A percentile compares a stretch with the other conserved stretches of the same genome.
phyloP scores from a whole-genome alignment of 2,329 filamentous ascomycete genomes.

The Gnomoniopsis smithogilvyi region DNA sequence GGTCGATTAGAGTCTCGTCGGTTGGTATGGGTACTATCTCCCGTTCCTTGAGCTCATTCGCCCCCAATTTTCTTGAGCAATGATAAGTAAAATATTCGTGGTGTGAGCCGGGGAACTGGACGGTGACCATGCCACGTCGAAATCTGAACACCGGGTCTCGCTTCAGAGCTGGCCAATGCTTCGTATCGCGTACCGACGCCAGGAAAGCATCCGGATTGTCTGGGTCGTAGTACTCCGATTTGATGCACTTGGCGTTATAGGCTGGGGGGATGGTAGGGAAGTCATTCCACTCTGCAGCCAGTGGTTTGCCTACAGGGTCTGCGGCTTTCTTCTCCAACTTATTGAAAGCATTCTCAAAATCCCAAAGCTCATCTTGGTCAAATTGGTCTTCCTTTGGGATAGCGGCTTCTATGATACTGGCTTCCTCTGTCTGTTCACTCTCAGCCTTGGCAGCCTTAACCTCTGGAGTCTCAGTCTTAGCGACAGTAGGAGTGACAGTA shows the following conservation, averaged over 20 bases:
- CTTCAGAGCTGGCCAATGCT: conserved; percentile 37
- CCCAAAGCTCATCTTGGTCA: conserved; percentile 35
- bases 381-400: conserved; percentile 17
- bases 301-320: conserved; percentile 46
- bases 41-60: conserved; percentile 1
- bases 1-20: conserved; percentile 7
- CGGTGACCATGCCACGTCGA: conserved; percentile 25
- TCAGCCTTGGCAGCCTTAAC: not conserved
- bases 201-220: conserved; percentile 41
- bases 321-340: conserved; percentile 33
- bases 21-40: conserved; percentile 10
- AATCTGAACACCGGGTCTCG: conserved; percentile 41
- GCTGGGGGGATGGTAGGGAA: conserved; percentile 43
- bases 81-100: conserved; percentile 26
- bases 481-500: too few relatives aligned
- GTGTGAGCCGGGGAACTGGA: conserved; percentile 21
- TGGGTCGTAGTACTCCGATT: conserved; percentile 41
- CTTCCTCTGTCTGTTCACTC: conserved; percentile 1
- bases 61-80: conserved; percentile 4
- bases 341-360: conserved; percentile 36
- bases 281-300: conserved; percentile 39
- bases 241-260: conserved; percentile 39
- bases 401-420: not conserved
- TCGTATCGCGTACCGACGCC: conserved; percentile 37
- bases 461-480: conserved; percentile 2